These are phyloP conservation scores for Chalciporus sp. DNA, from an alignment of 1,284 basidiomycete genomes.

Conservation along the genomic window DNA sequence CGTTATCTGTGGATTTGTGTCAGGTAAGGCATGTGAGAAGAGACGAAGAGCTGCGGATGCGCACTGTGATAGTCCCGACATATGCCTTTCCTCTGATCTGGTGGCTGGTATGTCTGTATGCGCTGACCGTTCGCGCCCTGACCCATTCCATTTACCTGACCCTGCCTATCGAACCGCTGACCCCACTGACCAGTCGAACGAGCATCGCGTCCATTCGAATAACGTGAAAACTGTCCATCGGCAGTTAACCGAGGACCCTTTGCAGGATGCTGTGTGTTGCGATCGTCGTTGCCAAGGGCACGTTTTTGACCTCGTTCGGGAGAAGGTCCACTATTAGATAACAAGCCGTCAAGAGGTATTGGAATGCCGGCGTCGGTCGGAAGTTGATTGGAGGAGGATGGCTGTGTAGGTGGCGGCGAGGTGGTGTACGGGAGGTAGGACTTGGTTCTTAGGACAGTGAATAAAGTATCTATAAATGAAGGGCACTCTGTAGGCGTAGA, in stretches of 20 bases:
- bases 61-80: constrained; percentile 91
- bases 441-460: constrained; percentile 79
- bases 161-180: constrained; percentile 37
- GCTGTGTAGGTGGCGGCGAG: constrained; percentile 37
- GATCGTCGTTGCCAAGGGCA: constrained; percentile 59
- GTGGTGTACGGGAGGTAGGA: constrained; percentile 76
- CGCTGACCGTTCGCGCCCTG: constrained; percentile 49
- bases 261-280: constrained; percentile 55
- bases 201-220: constrained; percentile 47
- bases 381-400: constrained; percentile 38
- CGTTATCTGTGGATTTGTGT: constrained; percentile 61
- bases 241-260: constrained; percentile 70
- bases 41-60: constrained; percentile 36
- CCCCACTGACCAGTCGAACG: constrained; percentile 45
- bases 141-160: constrained; percentile 21
- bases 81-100: constrained; percentile 67
- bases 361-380: constrained; percentile 66
- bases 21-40: constrained; percentile 5
- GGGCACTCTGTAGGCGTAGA: constrained; percentile 56
- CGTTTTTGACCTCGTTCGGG: constrained; percentile 66
- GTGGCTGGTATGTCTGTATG: constrained; percentile 62
- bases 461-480: constrained; percentile 82
- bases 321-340: constrained; percentile 48
- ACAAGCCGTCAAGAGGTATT: constrained; percentile 70
- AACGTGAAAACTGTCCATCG: constrained; percentile 66